phyloP scores from a whole-genome alignment of 192 early-diverging fungal species.

The Mortierella hygrophila region DNA sequence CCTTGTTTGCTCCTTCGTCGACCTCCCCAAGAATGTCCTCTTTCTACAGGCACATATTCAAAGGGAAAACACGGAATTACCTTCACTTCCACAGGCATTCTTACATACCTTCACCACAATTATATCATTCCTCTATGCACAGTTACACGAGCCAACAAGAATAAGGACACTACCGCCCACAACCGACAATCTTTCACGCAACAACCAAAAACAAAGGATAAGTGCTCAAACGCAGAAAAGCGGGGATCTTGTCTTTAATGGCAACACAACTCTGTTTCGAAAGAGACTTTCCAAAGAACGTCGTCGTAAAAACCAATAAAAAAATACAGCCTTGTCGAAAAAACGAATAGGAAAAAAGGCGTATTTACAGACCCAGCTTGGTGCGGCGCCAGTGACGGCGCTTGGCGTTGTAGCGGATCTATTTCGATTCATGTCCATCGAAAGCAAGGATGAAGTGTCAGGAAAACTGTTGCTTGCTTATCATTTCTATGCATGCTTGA shows the following conservation, averaged over 20 bases:
- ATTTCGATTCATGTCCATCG: neutral
- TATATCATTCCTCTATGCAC: too few species aligned
- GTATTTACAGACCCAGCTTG: constrained; percentile 93
- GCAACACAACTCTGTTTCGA: neutral
- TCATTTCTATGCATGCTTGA: too few species aligned
- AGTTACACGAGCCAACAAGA: too few species aligned
- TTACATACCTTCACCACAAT: too few species aligned
- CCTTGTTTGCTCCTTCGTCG: too few species aligned
- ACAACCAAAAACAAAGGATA: neutral
- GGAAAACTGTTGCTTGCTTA: neutral
- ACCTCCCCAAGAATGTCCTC: too few species aligned
- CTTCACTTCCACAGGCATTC: too few species aligned
- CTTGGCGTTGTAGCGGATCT: constrained; percentile 96
- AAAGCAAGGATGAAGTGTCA: constrained; percentile 11
- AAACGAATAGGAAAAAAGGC: neutral
- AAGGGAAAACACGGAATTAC: neutral
- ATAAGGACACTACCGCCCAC: too few species aligned
- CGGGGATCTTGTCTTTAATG: constrained; percentile 9
- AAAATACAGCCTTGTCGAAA: neutral
- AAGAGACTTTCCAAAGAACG: neutral
- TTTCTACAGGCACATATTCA: neutral
- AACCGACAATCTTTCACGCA: neutral
- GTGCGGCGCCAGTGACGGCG: constrained; percentile 99
- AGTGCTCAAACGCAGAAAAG: constrained; percentile 9
- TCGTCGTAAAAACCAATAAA: constrained; percentile 7